phyloP scores from a whole-genome alignment of 306 rosid genomes.

The Senna tora region DNA sequence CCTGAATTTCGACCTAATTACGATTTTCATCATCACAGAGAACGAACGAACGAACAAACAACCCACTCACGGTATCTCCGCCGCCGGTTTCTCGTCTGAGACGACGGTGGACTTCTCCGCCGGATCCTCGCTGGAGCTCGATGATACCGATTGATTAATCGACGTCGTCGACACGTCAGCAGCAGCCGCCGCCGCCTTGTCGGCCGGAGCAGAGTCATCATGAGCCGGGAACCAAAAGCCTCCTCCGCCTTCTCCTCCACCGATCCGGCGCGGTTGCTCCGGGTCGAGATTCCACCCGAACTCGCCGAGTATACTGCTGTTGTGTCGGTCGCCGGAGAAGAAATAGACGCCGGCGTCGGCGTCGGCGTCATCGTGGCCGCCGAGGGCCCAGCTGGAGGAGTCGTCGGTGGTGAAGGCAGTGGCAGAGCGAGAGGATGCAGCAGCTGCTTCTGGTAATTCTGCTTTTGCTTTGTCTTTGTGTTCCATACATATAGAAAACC shows the following conservation, averaged over 20 bases:
- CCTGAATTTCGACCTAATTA: conserved; percentile 37
- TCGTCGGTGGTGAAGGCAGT: conserved; percentile 49
- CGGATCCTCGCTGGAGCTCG: conserved; percentile 89
- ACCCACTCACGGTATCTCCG: conserved; percentile 86
- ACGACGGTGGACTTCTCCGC: conserved; percentile 67
- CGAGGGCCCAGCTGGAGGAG: conserved; percentile 60
- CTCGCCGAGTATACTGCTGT: conserved; percentile 56
- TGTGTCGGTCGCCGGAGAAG: conserved; percentile 50
- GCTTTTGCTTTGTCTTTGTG: conserved; percentile 25
- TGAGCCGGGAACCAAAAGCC: conserved; percentile 33
- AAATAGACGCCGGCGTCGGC: conserved; percentile 44
- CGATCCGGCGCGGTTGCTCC: conserved; percentile 47
- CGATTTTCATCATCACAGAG: conserved; percentile 35
- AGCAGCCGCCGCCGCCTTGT: background rate
- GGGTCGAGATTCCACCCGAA: conserved; percentile 72
- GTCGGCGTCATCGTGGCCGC: conserved; percentile 48
- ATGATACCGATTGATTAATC: conserved; percentile 70
- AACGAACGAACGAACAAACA: conserved; percentile 17
- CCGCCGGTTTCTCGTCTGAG: conserved; percentile 65
- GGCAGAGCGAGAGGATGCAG: conserved; percentile 46
- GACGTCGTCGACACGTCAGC: conserved; percentile 38
- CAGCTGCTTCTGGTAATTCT: background rate
- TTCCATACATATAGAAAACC: conserved; percentile 50
- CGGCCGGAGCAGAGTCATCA: conserved; percentile 36
- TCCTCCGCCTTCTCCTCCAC: conserved; percentile 25